Conservation (phyloP, 768 basidiomycete genomes). For the Suillus subluteus region DNA sequence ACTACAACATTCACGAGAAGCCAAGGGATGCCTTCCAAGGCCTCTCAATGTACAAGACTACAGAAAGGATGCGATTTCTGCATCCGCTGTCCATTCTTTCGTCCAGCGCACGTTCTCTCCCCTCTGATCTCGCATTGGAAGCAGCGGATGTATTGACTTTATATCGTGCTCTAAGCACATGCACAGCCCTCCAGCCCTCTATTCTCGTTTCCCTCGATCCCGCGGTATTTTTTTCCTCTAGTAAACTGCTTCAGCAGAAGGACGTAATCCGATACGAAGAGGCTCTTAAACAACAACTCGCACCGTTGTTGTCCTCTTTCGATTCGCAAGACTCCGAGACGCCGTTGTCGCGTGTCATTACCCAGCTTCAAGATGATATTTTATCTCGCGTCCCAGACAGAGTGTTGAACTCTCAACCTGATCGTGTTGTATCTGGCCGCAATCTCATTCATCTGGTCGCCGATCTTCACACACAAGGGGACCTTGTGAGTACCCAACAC, state of each 20-base stretch:
- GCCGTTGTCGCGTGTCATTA: slow-evolving; percentile 43
- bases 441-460: slow-evolving; percentile 57
- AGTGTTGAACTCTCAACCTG: slow-evolving; percentile 39
- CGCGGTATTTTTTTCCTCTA: slow-evolving; percentile 44
- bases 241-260: slow-evolving; percentile 53
- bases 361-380: slow-evolving; percentile 43
- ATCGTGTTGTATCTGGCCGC: slow-evolving; percentile 31
- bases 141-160: slow-evolving; percentile 57
- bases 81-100: slow-evolving; percentile 68
- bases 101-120: slow-evolving; percentile 53
- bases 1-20: slow-evolving; percentile 44
- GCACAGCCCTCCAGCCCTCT: slow-evolving; percentile 27
- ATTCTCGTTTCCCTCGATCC: slow-evolving; percentile 42
- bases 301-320: slow-evolving; percentile 38
- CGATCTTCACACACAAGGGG: slow-evolving; percentile 56
- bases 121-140: slow-evolving; percentile 67
- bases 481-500: slow-evolving; percentile 49
- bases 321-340: slow-evolving; percentile 39
- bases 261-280: slow-evolving; percentile 65
- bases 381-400: slow-evolving; percentile 25
- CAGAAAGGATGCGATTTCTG: slow-evolving; percentile 51
- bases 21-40: slow-evolving; percentile 35
- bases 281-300: slow-evolving; percentile 49
- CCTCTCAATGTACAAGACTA: slow-evolving; percentile 40
- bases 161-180: slow-evolving; percentile 45